These are phyloP conservation scores for Lomentospora prolificans DNA, from an alignment of 2,329 filamentous ascomycete genomes.

Conservation along the genomic window DNA sequence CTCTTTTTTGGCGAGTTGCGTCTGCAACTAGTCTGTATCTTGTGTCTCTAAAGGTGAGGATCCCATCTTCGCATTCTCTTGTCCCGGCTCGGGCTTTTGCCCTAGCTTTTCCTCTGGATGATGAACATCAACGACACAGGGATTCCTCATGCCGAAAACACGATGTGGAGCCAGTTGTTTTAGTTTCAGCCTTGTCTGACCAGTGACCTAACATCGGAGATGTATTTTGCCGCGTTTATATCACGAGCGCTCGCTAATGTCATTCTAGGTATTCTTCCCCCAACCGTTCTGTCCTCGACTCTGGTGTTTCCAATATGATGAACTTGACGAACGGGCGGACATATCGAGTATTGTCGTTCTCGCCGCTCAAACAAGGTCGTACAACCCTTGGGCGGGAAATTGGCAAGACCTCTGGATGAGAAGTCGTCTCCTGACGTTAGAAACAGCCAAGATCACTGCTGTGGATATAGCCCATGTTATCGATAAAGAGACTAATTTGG, in stretches of 20 bases:
- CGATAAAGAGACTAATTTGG: slow-evolving; percentile 17
- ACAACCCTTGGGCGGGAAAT: slow-evolving; percentile 48
- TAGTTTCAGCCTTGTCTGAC: slow-evolving; percentile 64
- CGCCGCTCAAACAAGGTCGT: slow-evolving; percentile 45
- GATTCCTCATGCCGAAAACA: slow-evolving; percentile 61
- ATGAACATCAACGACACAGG: slow-evolving; percentile 54
- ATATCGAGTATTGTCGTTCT: slow-evolving; percentile 46
- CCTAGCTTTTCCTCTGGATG: slow-evolving; percentile 29
- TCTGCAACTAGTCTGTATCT: too few species aligned
- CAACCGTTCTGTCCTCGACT: too few species aligned
- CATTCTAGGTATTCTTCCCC: too few species aligned
- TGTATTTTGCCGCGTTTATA: too few species aligned
- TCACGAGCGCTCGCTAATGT: not conserved
- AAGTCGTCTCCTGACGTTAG: slow-evolving; percentile 54
- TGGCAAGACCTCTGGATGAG: slow-evolving; percentile 50
- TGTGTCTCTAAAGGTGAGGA: slow-evolving; percentile 4
- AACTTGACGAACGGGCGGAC: slow-evolving; percentile 64
- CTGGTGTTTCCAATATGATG: slow-evolving; percentile 34
- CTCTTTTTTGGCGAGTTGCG: too few species aligned
- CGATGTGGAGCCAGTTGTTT: slow-evolving; percentile 51
- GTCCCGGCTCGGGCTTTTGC: not conserved
- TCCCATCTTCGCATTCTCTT: not conserved
- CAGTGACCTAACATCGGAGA: slow-evolving; percentile 16
- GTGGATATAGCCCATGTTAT: slow-evolving; percentile 12
- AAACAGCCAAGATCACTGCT: not conserved